Base-by-base conservation (phyloP, 2,329 filamentous ascomycete genomes). In the Amauroascus niger region DNA sequence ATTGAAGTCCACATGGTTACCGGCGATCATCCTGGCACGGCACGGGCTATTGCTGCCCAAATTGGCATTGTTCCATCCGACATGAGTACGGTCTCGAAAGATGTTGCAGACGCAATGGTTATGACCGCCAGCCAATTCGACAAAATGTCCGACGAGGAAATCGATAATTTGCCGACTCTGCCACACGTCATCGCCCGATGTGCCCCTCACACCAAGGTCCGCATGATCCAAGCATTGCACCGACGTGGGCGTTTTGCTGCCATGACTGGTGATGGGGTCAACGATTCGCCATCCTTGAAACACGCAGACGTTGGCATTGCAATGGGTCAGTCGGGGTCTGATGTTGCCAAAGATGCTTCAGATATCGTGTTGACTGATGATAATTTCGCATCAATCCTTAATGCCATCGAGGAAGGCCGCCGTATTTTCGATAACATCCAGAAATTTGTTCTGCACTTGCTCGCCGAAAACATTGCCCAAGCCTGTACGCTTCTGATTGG, bases 341-440 rank as follows among this genome's bases (percentile, higher is more conserved):
- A 94, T 62, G 88, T 94, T 4, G 88, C 88, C 58, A 94, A 93
- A 69, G 84, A 83, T 47, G 84, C 85, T 0, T 76, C 81, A 37
- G 82, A 63, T 45, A 63, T 63, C 48, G 60, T 63, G 7, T 48
- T 64, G 28, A 59, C 58, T 2, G 58, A 60, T 30, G 58, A 60
- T 41, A 60, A 60, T 71, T 94, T 94, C 69, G 87, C 88, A 61
- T 88, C 84, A 0, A 93, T 94, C 57, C 83, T 93, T 18, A 81
- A 87, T 40, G 87, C 87, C 6, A 87, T 93, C 60, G 84, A 87
- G 61, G 86, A 93, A 69, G 88, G 88, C 28, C 82, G 88, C 2
- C 81, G 87, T 59, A 91, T 91, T 74, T 91, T 90, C 63, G 87
- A 91, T 70, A 93, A 93, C 62, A 89, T 93, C 58, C 87, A 93